Evolutionary conservation across 1,139 yeast genomes (phyloP).

Genomic region (Yamadazyma trypodendri): DNA sequence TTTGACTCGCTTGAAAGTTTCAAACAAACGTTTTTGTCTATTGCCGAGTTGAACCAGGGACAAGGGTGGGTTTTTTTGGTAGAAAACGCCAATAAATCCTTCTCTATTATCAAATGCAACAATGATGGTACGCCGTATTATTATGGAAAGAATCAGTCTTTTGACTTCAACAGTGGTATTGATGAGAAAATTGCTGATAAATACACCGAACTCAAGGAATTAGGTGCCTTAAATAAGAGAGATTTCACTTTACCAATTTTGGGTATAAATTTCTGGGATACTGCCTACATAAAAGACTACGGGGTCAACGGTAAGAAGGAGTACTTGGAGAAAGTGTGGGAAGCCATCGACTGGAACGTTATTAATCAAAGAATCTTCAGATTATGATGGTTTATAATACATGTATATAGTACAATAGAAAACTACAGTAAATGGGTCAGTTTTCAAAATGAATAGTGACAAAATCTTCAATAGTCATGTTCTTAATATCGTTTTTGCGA

Average conservation of each 20-base stretch:
- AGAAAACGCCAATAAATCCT: slow-evolving; percentile 66
- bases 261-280: slow-evolving; percentile 84
- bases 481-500: slow-evolving; percentile 14
- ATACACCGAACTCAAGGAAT: slow-evolving; percentile 46
- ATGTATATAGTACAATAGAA: slow-evolving; percentile 9
- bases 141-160: slow-evolving; percentile 68
- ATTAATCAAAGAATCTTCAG: slow-evolving; percentile 61
- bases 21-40: slow-evolving; percentile 50
- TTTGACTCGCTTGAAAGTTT: slow-evolving; percentile 49
- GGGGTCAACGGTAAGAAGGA: slow-evolving; percentile 75
- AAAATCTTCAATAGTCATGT: slow-evolving; percentile 12
- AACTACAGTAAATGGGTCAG: neutral
- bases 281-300: slow-evolving; percentile 78
- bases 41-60: slow-evolving; percentile 57
- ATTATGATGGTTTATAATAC: slow-evolving; percentile 20
- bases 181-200: slow-evolving; percentile 51
- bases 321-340: slow-evolving; percentile 75
- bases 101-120: slow-evolving; percentile 64
- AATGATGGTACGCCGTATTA: slow-evolving; percentile 92
- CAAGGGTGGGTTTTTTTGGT: slow-evolving; percentile 91
- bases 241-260: slow-evolving; percentile 79
- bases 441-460: slow-evolving; percentile 15
- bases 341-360: slow-evolving; percentile 84
- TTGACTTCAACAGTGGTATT: slow-evolving; percentile 75
- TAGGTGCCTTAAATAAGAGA: slow-evolving; percentile 43